Percentiles rank a stretch among this genome's conserved stretches.
Conservation (phyloP, 2,329 filamentous ascomycete species). For the Clarireedia monteithiana region DNA sequence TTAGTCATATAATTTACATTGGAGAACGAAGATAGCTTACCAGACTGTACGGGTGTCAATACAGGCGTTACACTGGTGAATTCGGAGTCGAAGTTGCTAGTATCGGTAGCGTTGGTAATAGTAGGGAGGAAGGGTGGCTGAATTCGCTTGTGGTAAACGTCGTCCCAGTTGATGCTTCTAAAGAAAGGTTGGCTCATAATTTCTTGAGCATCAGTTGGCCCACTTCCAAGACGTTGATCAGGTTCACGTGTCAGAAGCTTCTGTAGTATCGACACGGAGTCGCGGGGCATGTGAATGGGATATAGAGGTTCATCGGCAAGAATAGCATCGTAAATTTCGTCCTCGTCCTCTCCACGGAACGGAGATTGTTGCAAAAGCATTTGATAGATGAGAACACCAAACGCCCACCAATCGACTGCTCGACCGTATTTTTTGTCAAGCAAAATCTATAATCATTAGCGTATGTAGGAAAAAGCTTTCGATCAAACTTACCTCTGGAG, state of each 20-base stretch:
- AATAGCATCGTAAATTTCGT: slow-evolving; percentile 99
- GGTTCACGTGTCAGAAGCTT: slow-evolving; percentile 95
- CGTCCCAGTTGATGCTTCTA: slow-evolving; percentile 96
- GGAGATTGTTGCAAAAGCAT: slow-evolving; percentile 99
- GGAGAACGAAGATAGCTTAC: slow-evolving; percentile 48
- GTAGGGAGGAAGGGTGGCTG: slow-evolving; percentile 81
- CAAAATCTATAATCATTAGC: slow-evolving; percentile 59
- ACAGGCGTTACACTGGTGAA: slow-evolving; percentile 98
- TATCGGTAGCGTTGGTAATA: slow-evolving; percentile 90
- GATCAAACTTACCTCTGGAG: slow-evolving; percentile 66
- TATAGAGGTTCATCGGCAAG: slow-evolving; percentile 95
- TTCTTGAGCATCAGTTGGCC: slow-evolving; percentile 94
- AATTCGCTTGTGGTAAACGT: slow-evolving; percentile 93
- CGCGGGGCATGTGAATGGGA: slow-evolving; percentile 96
- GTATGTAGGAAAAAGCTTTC: slow-evolving; percentile 7
- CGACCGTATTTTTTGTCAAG: slow-evolving; percentile 97
- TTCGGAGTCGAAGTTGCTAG: slow-evolving; percentile 98
- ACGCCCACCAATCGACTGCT: slow-evolving; percentile 99
- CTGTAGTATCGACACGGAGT: slow-evolving; percentile 94
- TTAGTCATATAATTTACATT: not conserved
- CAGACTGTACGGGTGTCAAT: slow-evolving; percentile 91
- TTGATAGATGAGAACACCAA: slow-evolving; percentile 97
- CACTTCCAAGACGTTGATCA: slow-evolving; percentile 84
- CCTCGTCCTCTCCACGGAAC: slow-evolving; percentile 97
- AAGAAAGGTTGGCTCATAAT: slow-evolving; percentile 99